These are phyloP conservation scores for Geranomyces variabilis DNA, from an alignment of 192 early-diverging fungal species.

Conservation along the genomic window DNA sequence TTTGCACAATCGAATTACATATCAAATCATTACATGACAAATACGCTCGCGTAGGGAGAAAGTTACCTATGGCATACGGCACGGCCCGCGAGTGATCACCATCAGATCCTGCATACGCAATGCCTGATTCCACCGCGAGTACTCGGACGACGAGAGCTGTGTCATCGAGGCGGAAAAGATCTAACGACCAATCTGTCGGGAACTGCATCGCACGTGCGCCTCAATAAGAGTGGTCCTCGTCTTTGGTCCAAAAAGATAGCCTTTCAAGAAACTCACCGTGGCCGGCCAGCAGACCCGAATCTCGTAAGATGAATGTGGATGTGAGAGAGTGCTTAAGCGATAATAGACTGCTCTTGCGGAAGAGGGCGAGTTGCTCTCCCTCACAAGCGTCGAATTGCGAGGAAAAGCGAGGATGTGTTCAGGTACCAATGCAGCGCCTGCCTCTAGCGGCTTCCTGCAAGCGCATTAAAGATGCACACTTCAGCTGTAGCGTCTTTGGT, in stretches of 20 bases:
- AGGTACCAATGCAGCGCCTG: background rate
- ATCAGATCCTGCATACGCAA: background rate
- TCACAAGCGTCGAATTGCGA: background rate
- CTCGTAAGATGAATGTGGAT: conserved; percentile 1
- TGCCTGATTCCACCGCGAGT: background rate
- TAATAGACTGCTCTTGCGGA: background rate
- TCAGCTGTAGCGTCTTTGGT: background rate
- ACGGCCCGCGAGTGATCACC: background rate
- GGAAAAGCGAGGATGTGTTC: background rate
- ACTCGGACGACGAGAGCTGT: background rate
- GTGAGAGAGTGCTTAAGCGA: background rate
- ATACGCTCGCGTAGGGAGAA: too few relatives aligned
- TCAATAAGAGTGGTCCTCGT: background rate
- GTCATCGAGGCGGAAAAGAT: background rate
- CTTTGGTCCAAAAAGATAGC: background rate
- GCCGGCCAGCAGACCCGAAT: conserved; percentile 9
- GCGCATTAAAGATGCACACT: background rate
- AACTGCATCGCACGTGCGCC: background rate
- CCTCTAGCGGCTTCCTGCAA: background rate
- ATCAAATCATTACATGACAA: too few relatives aligned
- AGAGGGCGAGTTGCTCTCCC: background rate
- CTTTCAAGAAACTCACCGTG: background rate
- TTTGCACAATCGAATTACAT: too few relatives aligned
- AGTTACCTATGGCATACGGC: conserved; percentile 2
- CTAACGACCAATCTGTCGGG: background rate